These are phyloP conservation scores for Colletotrichum filicis DNA, from an alignment of 2,329 filamentous ascomycete species.

Conservation along the genomic window DNA sequence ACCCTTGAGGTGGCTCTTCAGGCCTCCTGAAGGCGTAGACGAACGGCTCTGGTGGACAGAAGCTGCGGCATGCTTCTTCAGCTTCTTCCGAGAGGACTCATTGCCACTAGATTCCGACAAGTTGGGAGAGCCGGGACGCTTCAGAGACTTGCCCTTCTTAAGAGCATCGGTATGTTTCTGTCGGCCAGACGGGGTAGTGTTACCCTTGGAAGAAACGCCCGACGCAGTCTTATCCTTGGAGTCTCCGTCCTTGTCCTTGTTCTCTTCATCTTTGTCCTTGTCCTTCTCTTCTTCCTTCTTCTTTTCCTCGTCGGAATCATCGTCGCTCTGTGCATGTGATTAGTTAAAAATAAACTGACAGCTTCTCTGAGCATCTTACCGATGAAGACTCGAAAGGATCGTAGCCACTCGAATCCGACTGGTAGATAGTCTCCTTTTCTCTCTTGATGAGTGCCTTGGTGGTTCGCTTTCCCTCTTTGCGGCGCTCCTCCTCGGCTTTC, in stretches of 20 bases:
- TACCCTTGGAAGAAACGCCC: conserved; percentile 75
- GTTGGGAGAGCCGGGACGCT: conserved; percentile 87
- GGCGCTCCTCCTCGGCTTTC: conserved; percentile 75
- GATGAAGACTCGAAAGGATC: conserved; percentile 51
- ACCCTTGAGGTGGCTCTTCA: conserved; percentile 59
- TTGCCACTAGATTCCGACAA: conserved; percentile 92
- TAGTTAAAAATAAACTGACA: conserved; percentile 24
- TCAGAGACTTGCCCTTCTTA: conserved; percentile 73
- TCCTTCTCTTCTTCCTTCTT: conserved; percentile 42
- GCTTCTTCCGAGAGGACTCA: conserved; percentile 86
- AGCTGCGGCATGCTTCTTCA: conserved; percentile 70
- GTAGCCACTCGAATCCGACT: conserved; percentile 69
- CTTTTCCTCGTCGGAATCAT: conserved; percentile 51
- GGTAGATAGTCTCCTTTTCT: conserved; percentile 89
- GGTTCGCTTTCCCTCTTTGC: conserved; percentile 78
- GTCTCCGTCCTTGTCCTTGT: conserved; percentile 70
- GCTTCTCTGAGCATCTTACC: conserved; percentile 38
- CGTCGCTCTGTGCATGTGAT: conserved; percentile 56
- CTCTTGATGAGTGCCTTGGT: conserved; percentile 85
- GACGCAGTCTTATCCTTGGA: conserved; percentile 64
- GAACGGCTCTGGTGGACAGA: conserved; percentile 64
- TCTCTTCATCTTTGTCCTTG: conserved; percentile 62
- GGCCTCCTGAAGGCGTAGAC: conserved; percentile 63
- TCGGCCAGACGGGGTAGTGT: conserved; percentile 65
- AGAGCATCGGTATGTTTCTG: conserved; percentile 55